These are phyloP conservation scores for Monosporascus sp. DNA, from an alignment of 2,329 filamentous ascomycete genomes.

Conservation along the genomic window DNA sequence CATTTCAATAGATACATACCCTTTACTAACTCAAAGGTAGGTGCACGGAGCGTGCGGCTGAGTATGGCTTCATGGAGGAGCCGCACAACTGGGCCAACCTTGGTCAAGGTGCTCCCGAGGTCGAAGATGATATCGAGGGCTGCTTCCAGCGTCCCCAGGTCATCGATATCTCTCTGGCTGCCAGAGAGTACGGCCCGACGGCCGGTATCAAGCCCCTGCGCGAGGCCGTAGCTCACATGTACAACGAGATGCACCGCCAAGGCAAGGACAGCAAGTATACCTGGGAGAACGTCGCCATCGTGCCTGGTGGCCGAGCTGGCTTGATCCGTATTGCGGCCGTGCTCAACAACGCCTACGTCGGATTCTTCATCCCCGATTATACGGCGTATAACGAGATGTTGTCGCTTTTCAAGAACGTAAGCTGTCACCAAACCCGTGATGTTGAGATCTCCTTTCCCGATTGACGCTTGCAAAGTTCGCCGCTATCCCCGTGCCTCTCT, in stretches of 20 bases:
- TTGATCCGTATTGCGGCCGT: constrained; percentile 93
- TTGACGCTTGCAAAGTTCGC: constrained; percentile 55
- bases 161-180: constrained; percentile 72
- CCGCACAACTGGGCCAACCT: constrained; percentile 86
- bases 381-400: constrained; percentile 98
- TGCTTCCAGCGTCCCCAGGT: constrained; percentile 77
- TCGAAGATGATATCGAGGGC: constrained; percentile 85
- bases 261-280: constrained; percentile 87
- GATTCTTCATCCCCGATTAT: constrained; percentile 93
- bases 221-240: constrained; percentile 83
- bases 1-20: too few species aligned
- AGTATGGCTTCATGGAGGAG: constrained; percentile 82
- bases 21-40: too few species aligned
- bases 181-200: constrained; percentile 87
- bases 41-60: constrained; percentile 76
- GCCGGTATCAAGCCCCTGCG: constrained; percentile 88
- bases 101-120: constrained; percentile 89
- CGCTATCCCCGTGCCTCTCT: constrained; percentile 78
- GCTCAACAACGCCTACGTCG: constrained; percentile 84
- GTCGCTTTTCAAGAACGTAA: constrained; percentile 81
- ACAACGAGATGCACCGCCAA: constrained; percentile 87
- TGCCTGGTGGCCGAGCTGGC: constrained; percentile 86
- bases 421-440: constrained; percentile 14
- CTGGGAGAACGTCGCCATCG: constrained; percentile 96
- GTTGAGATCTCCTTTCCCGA: constrained; percentile 4